Conservation (phyloP, 169 alveolate species). For the Plasmodium ovale region DNA sequence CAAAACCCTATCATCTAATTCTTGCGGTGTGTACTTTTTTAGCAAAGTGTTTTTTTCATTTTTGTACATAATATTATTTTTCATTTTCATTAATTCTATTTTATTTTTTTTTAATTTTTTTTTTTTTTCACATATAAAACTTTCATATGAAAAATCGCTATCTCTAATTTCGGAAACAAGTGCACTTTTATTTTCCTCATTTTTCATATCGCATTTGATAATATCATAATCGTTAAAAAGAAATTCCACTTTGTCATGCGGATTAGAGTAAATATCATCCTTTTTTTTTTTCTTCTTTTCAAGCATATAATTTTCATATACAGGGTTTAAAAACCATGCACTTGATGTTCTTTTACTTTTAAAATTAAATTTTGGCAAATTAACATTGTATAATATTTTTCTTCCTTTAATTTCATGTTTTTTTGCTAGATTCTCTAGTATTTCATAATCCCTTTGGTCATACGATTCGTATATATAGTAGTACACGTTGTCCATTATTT, state of each 20-base stretch:
- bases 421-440: conserved; percentile 54
- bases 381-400: conserved; percentile 31
- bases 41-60: not conserved
- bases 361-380: conserved; percentile 51
- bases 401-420: conserved; percentile 69
- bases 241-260: conserved; percentile 37
- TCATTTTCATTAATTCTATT: conserved; percentile 50
- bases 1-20: not conserved
- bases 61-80: conserved; percentile 25
- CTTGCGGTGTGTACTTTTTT: not conserved
- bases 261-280: not conserved
- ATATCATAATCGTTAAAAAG: conserved; percentile 32
- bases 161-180: conserved; percentile 54
- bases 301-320: conserved; percentile 65
- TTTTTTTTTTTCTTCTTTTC: conserved; percentile 33
- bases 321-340: conserved; percentile 71
- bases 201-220: not conserved
- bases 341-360: conserved; percentile 56
- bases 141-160: conserved; percentile 71
- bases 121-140: conserved; percentile 65
- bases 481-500: conserved; percentile 54
- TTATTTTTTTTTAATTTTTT: conserved; percentile 64
- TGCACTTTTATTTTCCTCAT: conserved; percentile 48
- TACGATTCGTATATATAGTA: conserved; percentile 74
- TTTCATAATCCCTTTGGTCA: conserved; percentile 62